Percentiles rank a stretch among this genome's conserved stretches.
Conservation (phyloP, 2,329 filamentous ascomycete genomes). For the Penicillium fuscoglaucum region DNA sequence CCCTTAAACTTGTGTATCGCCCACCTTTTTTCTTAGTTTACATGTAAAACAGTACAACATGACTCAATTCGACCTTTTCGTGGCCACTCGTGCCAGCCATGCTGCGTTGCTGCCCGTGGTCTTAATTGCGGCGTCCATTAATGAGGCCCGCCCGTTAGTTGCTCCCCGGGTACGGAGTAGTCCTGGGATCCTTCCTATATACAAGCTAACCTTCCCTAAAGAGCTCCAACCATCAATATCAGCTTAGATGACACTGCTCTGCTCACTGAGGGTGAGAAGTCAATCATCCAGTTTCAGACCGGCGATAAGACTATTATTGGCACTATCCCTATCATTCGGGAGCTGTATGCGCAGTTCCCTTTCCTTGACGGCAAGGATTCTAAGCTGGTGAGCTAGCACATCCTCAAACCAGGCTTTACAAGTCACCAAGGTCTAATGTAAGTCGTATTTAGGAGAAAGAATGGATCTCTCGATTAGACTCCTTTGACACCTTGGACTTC, state of each 20-base stretch:
- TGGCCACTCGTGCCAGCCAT: constrained; percentile 44
- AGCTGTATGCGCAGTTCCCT: constrained; percentile 37
- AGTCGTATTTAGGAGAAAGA: constrained; percentile 52
- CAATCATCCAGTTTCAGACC: neutral
- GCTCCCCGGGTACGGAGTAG: neutral
- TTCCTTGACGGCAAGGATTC: constrained; percentile 40
- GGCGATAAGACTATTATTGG: constrained; percentile 38
- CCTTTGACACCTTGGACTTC: constrained; percentile 67
- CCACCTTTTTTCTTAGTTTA: too few relatives aligned
- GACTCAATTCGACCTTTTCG: constrained; percentile 35
- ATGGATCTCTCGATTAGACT: constrained; percentile 57
- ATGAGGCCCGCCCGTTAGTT: constrained; percentile 33
- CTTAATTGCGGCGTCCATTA: constrained; percentile 44
- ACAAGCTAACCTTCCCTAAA: neutral
- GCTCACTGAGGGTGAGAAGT: constrained; percentile 12
- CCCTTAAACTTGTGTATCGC: too few relatives aligned
- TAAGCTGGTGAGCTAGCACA: constrained; percentile 32
- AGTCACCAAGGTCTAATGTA: neutral
- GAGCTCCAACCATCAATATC: constrained; percentile 37
- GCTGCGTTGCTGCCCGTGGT: constrained; percentile 43
- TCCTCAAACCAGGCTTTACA: neutral
- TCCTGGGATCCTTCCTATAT: too few relatives aligned
- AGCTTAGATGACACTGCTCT: constrained; percentile 40
- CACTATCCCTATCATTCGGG: constrained; percentile 33
- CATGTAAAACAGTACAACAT: constrained; percentile 20